These are phyloP conservation scores for Sporothrix luriei DNA, from an alignment of 2,329 filamentous ascomycete species.

Conservation along the genomic window DNA sequence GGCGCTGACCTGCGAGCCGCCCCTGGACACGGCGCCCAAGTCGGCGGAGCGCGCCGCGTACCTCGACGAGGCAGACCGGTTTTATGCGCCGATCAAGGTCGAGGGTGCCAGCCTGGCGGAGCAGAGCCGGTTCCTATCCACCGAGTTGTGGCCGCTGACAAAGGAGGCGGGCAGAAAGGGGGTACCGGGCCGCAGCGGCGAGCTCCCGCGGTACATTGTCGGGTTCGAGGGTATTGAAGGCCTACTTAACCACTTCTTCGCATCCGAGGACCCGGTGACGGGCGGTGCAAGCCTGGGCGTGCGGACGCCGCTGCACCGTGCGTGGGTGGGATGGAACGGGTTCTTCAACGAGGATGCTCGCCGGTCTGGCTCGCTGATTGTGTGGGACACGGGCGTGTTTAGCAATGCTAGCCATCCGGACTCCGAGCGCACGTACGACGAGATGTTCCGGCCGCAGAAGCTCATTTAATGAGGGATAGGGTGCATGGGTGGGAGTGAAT, in stretches of 20 bases:
- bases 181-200: conserved; percentile 36
- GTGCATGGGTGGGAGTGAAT: neutral
- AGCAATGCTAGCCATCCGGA: conserved; percentile 36
- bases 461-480: neutral
- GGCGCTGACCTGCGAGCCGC: conserved; percentile 88
- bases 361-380: conserved; percentile 58
- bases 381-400: conserved; percentile 58
- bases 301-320: conserved; percentile 46
- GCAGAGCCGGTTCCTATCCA: conserved; percentile 54
- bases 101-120: neutral
- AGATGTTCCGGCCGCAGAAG: neutral
- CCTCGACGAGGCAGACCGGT: conserved; percentile 85
- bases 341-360: conserved; percentile 65
- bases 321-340: conserved; percentile 63
- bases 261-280: conserved; percentile 35
- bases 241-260: conserved; percentile 51
- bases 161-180: neutral
- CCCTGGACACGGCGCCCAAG: conserved; percentile 65
- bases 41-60: conserved; percentile 67
- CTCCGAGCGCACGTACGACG: conserved; percentile 20
- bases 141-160: conserved; percentile 52
- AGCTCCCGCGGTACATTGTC: conserved; percentile 60
- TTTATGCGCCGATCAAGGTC: conserved; percentile 67
- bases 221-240: conserved; percentile 63
- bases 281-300: conserved; percentile 48